Base-by-base conservation (phyloP, 108 stramenopile genomes). In the Poteriospumella lacustris region DNA sequence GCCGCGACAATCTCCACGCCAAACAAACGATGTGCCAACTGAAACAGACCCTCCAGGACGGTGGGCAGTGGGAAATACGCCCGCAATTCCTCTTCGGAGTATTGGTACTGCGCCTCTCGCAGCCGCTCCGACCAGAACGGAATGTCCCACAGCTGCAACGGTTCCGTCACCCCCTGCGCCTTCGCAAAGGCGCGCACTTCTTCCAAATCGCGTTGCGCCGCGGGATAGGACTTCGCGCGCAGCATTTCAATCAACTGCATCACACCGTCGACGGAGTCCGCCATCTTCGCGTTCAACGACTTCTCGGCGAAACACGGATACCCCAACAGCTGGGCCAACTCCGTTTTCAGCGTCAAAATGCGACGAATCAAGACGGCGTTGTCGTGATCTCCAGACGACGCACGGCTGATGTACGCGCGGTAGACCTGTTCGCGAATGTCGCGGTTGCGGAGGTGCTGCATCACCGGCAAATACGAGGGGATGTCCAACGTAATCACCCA, bases 31-130 rank as follows among this genome's bases (percentile, higher is more conserved):
- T 92, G 83, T 26, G 95, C 86, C 77, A 96, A 79, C 15, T 83
- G 86, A 80, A 98, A 98, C 89, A 98, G 88, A 31, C 97, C 97
- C 28, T 90, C 87, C 58, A 97, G 87, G 3, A 96, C 96, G 34
- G 88, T 82, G 38, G 93, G 91, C n/a, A 98, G 80, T 24, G 93
- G 91, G 83, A 97, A 98, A 83, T 95, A 98, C 0, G 96, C 94
- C 29, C 95, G 89, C 0, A 96, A 91, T 75, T 98, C 94, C 80
- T 98, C 97, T 73, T 97, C 94, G 36, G 85, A 92, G 83, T 94
- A 85, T 47, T 92, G 88, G 80, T 95, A 97, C 44, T 91, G 94
- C 31, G 88, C 88, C 82, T 98, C 95, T 85, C 94, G 94, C n/a
- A 94, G 84, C n/a, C 94, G 89, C 77, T 98, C 97, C 34, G 90